A percentile compares a stretch with the other conserved stretches of the same genome.
phyloP scores from a whole-genome alignment of 768 basidiomycete species.

The Symmetrospora coprosmae region DNA sequence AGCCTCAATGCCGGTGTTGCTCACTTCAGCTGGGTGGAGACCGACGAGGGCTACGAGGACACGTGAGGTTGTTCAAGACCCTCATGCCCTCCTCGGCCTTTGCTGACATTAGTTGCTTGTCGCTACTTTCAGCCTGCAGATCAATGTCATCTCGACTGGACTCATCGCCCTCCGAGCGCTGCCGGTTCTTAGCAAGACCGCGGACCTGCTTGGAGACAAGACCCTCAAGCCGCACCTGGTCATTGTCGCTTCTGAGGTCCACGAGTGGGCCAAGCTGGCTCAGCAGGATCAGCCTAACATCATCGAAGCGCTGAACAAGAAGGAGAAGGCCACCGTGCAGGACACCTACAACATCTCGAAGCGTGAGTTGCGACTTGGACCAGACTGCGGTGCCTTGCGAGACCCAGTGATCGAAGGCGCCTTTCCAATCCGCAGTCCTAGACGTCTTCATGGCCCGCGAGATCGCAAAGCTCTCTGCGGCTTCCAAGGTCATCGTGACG shows the following conservation, averaged over 20 bases:
- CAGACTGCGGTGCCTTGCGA: no score
- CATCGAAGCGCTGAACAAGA: background rate
- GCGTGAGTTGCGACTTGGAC: no score
- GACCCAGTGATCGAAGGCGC: no score
- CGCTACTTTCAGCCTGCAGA: no score
- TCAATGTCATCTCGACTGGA: background rate
- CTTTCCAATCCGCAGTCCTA: no score
- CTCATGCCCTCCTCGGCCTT: no score
- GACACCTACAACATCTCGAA: constrained; percentile 3
- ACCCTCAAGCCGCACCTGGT: background rate
- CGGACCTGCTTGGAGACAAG: background rate
- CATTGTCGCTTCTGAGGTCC: background rate
- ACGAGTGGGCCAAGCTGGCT: background rate
- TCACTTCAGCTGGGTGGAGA: background rate
- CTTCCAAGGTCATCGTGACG: background rate
- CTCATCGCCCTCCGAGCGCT: background rate
- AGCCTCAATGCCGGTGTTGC: background rate
- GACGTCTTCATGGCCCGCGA: background rate
- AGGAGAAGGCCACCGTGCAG: background rate
- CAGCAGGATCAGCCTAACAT: background rate
- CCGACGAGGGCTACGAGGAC: background rate
- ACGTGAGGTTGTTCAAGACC: no score
- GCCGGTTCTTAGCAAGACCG: background rate
- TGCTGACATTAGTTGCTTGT: no score
- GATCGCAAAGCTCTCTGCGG: background rate